phyloP scores from a whole-genome alignment of 257 asterid genomes.

The Cinchona pubescens region DNA sequence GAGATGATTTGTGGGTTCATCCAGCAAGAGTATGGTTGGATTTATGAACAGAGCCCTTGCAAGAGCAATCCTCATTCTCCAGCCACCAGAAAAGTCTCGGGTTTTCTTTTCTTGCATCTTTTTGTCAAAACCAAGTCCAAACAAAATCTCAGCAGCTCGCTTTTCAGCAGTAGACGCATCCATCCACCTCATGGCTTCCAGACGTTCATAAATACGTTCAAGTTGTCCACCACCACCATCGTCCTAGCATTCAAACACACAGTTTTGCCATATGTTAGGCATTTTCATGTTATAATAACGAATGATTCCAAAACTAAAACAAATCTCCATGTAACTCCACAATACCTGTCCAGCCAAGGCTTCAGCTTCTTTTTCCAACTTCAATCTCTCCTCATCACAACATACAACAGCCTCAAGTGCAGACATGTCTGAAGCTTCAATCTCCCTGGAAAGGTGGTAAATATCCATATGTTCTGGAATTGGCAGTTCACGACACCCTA shows the following conservation, averaged over 20 bases:
- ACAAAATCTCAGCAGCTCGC: conserved; percentile 95
- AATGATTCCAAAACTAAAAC: neutral
- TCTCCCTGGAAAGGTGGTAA: conserved; percentile 80
- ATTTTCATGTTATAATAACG: neutral
- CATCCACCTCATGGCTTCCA: conserved; percentile 85
- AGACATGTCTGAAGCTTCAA: conserved; percentile 96
- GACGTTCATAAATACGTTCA: conserved; percentile 85
- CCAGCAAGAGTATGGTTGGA: conserved; percentile 87
- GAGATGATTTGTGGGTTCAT: conserved; percentile 98
- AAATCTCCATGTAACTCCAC: neutral
- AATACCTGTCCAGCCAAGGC: conserved; percentile 70
- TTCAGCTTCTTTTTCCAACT: conserved; percentile 86
- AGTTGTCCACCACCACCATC: conserved; percentile 96
- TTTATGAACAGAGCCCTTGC: conserved; percentile 97
- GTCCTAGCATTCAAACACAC: conserved; percentile 38
- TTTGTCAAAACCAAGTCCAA: conserved; percentile 89
- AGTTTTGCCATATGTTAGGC: neutral
- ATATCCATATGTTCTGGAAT: conserved; percentile 99
- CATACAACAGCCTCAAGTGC: conserved; percentile 90
- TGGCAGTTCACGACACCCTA: conserved; percentile 90
- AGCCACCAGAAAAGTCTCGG: conserved; percentile 94
- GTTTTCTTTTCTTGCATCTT: conserved; percentile 93
- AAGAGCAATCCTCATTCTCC: conserved; percentile 99
- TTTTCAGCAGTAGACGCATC: conserved; percentile 95
- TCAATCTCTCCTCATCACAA: conserved; percentile 90